Percentiles rank a stretch among this genome's conserved stretches.
These are phyloP conservation scores for Fusarium camptoceras DNA, from an alignment of 2,329 filamentous ascomycete species.

Conservation along the genomic window DNA sequence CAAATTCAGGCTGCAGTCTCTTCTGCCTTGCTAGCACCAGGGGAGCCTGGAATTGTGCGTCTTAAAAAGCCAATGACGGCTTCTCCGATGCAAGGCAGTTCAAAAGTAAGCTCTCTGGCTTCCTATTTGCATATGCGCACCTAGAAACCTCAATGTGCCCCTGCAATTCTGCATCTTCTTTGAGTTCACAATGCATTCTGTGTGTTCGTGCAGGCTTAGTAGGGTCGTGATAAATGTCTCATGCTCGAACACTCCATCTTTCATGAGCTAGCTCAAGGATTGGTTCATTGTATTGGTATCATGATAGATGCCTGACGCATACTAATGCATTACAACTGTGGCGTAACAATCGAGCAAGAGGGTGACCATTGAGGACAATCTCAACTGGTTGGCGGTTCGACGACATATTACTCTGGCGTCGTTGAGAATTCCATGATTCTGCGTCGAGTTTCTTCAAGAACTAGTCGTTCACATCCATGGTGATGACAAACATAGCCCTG, in stretches of 20 bases:
- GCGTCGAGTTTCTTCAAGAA: slow-evolving; percentile 8
- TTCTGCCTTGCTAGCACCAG: slow-evolving; percentile 41
- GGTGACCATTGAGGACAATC: not conserved
- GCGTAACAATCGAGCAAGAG: slow-evolving; percentile 7
- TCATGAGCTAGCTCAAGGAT: not conserved
- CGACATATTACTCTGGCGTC: slow-evolving; percentile 10
- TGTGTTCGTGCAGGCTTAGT: not conserved
- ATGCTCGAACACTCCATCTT: slow-evolving; percentile 6
- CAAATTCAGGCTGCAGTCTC: slow-evolving; percentile 41
- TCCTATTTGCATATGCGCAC: slow-evolving; percentile 3
- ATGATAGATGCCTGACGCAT: slow-evolving; percentile 9
- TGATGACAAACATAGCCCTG: slow-evolving; percentile 20
- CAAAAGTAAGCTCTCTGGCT: not conserved
- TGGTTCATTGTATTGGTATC: slow-evolving; percentile 5
- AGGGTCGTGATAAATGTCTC: slow-evolving; percentile 7
- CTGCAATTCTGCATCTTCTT: slow-evolving; percentile 8
- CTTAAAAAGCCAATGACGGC: slow-evolving; percentile 34
- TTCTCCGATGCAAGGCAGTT: slow-evolving; percentile 17
- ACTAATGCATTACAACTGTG: slow-evolving; percentile 19
- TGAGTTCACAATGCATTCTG: slow-evolving; percentile 20
- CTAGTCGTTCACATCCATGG: slow-evolving; percentile 21
- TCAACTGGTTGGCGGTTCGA: slow-evolving; percentile 3
- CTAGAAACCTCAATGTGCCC: slow-evolving; percentile 1
- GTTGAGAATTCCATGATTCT: slow-evolving; percentile 19
- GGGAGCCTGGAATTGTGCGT: slow-evolving; percentile 42